Conservation (phyloP, 2,329 filamentous ascomycete genomes). For the Didymella lethalis region DNA sequence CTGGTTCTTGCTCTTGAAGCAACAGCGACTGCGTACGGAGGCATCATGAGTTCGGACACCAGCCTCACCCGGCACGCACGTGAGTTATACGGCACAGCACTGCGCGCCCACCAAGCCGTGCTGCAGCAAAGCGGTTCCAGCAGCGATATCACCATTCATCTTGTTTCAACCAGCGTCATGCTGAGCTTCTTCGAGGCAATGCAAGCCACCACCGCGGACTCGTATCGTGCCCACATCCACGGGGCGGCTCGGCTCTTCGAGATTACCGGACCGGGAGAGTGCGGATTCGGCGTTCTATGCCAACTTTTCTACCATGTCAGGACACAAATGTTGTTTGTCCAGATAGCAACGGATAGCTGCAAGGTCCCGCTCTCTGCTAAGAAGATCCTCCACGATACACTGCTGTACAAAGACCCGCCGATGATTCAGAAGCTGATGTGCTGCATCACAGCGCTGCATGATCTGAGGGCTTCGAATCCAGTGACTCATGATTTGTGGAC, state of each 20-base stretch:
- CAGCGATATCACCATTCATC: constrained; percentile 37
- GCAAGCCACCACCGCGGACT: constrained; percentile 38
- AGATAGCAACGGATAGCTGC: constrained; percentile 24
- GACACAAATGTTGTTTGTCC: constrained; percentile 37
- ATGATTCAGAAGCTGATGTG: constrained; percentile 39
- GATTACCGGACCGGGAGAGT: constrained; percentile 36
- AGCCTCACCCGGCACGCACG: constrained; percentile 31
- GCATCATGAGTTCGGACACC: constrained; percentile 30
- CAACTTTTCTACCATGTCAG: constrained; percentile 45
- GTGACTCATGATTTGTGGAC: no score
- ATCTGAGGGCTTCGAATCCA: constrained; percentile 21
- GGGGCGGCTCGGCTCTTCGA: constrained; percentile 43
- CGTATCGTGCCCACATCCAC: constrained; percentile 41
- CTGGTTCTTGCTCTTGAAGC: constrained; percentile 39
- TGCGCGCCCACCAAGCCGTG: constrained; percentile 31
- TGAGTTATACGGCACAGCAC: constrained; percentile 39
- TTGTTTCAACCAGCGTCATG: constrained; percentile 43
- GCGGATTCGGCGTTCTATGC: constrained; percentile 36
- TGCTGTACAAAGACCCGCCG: constrained; percentile 35
- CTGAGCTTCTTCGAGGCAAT: constrained; percentile 46
- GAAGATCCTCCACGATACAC: constrained; percentile 30
- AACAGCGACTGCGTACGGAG: constrained; percentile 41
- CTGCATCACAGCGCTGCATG: constrained; percentile 31
- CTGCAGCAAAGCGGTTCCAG: constrained; percentile 21
- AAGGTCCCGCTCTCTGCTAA: constrained; percentile 14